Percentiles rank a stretch among this genome's conserved stretches.
phyloP scores from a whole-genome alignment of 23 red algal species.

The Gracilaria domingensis region DNA sequence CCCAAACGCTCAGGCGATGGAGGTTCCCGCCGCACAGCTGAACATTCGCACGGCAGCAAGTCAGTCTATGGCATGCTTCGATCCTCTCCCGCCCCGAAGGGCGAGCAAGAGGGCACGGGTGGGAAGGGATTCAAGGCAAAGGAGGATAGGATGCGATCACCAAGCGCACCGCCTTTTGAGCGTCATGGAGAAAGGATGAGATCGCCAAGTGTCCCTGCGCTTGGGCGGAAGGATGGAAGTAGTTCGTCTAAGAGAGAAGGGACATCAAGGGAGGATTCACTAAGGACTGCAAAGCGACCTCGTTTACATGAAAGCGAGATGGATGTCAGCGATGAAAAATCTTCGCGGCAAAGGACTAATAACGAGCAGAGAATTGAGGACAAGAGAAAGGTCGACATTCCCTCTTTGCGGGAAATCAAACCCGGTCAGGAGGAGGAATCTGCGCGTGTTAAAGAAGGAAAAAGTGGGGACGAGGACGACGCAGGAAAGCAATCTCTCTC shows the following conservation, averaged over 20 bases:
- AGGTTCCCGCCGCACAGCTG: background rate
- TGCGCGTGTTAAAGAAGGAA: background rate
- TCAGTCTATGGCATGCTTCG: slow-evolving; percentile 28
- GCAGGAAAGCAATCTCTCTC: background rate
- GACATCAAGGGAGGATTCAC: slow-evolving; percentile 29
- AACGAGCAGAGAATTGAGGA: slow-evolving; percentile 15
- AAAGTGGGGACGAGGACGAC: slow-evolving; percentile 3
- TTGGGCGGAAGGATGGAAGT: background rate
- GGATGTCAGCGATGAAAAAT: background rate
- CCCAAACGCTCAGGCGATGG: slow-evolving; percentile 1
- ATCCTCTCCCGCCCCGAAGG: slow-evolving; percentile 36
- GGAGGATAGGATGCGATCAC: slow-evolving; percentile 31
- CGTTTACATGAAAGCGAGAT: slow-evolving; percentile 45
- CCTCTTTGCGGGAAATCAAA: too few species aligned
- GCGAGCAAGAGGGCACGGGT: background rate
- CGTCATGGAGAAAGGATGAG: slow-evolving; percentile 2
- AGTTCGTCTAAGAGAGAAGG: slow-evolving; percentile 26
- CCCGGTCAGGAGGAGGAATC: background rate
- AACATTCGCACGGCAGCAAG: slow-evolving; percentile 17
- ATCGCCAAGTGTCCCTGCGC: slow-evolving; percentile 2
- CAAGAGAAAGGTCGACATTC: background rate
- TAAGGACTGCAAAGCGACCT: slow-evolving; percentile 70
- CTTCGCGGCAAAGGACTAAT: background rate
- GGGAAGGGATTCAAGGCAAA: background rate
- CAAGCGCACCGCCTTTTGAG: slow-evolving; percentile 9